phyloP scores from a whole-genome alignment of 2,329 filamentous ascomycete genomes.

The Aspergillus ruber region DNA sequence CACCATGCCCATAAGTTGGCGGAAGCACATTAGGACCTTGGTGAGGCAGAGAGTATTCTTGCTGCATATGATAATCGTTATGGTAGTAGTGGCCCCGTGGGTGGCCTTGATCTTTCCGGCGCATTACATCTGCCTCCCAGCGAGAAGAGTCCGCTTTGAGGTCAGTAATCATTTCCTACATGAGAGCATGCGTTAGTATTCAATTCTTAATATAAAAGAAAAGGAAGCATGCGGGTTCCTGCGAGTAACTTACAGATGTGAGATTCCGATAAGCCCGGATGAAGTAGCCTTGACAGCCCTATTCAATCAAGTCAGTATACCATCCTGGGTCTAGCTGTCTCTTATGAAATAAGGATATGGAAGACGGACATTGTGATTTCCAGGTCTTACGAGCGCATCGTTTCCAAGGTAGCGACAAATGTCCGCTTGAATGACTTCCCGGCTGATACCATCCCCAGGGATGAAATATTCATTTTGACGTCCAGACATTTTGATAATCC shows the following conservation, averaged over 20 bases:
- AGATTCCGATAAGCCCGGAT: slow-evolving; percentile 74
- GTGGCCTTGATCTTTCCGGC: slow-evolving; percentile 36
- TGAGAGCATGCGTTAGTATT: background rate
- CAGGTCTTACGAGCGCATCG: slow-evolving; percentile 71
- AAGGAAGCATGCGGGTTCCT: background rate
- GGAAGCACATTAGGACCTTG: slow-evolving; percentile 30
- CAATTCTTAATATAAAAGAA: background rate
- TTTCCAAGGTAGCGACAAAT: slow-evolving; percentile 79
- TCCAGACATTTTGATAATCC: slow-evolving; percentile 32
- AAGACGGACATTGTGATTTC: slow-evolving; percentile 62
- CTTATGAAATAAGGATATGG: slow-evolving; percentile 5
- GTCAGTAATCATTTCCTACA: slow-evolving; percentile 51
- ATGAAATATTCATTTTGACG: slow-evolving; percentile 72
- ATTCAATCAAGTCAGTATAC: slow-evolving; percentile 34
- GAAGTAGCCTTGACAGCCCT: slow-evolving; percentile 65
- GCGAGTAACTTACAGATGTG: slow-evolving; percentile 58
- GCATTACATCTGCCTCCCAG: slow-evolving; percentile 42
- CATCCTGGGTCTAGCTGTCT: slow-evolving; percentile 2
- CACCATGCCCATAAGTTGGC: background rate
- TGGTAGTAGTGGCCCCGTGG: slow-evolving; percentile 38
- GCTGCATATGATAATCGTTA: slow-evolving; percentile 19
- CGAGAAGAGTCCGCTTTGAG: slow-evolving; percentile 48
- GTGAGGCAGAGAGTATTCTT: slow-evolving; percentile 12
- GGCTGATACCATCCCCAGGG: slow-evolving; percentile 71
- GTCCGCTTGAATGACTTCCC: slow-evolving; percentile 77